Conservation (phyloP, 129 eudicot genomes). For the Sambucus nigra region DNA sequence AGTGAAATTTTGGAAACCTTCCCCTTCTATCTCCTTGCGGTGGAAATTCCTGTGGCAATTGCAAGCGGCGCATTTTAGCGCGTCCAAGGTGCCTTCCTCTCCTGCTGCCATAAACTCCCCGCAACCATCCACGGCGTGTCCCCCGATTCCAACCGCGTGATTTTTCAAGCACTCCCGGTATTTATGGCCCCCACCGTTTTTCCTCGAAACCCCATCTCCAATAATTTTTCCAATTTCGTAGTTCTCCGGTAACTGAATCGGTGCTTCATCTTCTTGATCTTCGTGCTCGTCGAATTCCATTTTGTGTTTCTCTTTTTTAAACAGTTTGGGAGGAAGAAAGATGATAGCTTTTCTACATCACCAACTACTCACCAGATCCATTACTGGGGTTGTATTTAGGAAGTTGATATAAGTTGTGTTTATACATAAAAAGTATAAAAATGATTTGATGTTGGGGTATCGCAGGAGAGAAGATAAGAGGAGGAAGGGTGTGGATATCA, state of each 20-base stretch:
- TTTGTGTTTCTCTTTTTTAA: background rate
- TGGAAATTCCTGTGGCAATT: slow-evolving; percentile 75
- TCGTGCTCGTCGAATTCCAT: slow-evolving; percentile 70
- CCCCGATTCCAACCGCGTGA: slow-evolving; percentile 59
- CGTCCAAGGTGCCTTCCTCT: slow-evolving; percentile 60
- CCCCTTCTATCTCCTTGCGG: slow-evolving; percentile 39
- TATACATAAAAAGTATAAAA: too few species aligned
- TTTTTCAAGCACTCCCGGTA: too few species aligned
- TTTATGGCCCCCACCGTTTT: slow-evolving; percentile 23
- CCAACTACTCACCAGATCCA: slow-evolving; percentile 2
- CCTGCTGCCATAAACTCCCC: slow-evolving; percentile 78
- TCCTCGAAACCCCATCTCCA: background rate
- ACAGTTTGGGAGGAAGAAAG: background rate
- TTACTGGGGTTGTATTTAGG: too few species aligned
- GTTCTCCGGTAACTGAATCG: slow-evolving; percentile 17
- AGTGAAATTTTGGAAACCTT: slow-evolving; percentile 6
- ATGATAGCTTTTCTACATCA: slow-evolving; percentile 10
- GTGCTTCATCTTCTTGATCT: slow-evolving; percentile 49
- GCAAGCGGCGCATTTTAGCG: slow-evolving; percentile 64
- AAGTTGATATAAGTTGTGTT: too few species aligned
- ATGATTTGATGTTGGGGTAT: too few species aligned
- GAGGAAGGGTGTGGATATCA: too few species aligned
- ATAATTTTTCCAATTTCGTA: slow-evolving; percentile 4
- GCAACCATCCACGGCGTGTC: slow-evolving; percentile 64
- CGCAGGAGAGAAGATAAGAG: too few species aligned